Base-by-base conservation (phyloP, 176 grass and related monocot genomes). In the Poa annua region DNA sequence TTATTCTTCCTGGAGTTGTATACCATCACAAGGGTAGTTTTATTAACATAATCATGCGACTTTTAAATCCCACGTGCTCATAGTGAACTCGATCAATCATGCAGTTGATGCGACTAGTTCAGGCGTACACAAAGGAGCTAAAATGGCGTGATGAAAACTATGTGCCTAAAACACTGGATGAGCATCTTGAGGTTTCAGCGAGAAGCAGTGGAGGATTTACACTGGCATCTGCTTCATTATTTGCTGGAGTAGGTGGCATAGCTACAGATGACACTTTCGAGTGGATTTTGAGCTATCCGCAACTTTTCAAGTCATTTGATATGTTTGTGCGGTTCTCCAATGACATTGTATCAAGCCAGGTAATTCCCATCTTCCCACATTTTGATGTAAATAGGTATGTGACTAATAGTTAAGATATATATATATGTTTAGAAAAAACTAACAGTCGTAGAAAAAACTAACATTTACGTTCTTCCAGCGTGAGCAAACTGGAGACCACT, bases 331-430 rank as follows among this genome's bases (percentile, higher is more conserved):
- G 86, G 15, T 59, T 88, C 80, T 78, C 86, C 44, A 88, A 88
- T 83, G 86, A 88, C 53, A 61, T 88, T 17, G 80, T 73, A 33
- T 88, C 86, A 35, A 88, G 42, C 3, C 77, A 83, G 86, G 74
- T 88, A 7, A 0, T 32, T 72, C 13, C 74, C 54, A 55, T 64
- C 53, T 29, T 63, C 13, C 11, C 21, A 64, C 35, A 66, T 79
- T 29, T 63, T 57, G 11, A 35, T 15, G 63, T 79, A 8, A 21
- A 11, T 21, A 20, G 10, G 16, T 64, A 25, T 78, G 15, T 5
- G 44, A 12, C 66, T 48, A 49, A 72, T 14, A 29, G 16, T 17
- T 19, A 10, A 48, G 29, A n/a, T 29, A 29, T 1, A 29, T 10
- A 29, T 49, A 3, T 49, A 2, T 63, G 1, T 26, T 60, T 5